Base-by-base conservation (phyloP, 129 eudicot species). In the Ambrosia artemisiifolia region DNA sequence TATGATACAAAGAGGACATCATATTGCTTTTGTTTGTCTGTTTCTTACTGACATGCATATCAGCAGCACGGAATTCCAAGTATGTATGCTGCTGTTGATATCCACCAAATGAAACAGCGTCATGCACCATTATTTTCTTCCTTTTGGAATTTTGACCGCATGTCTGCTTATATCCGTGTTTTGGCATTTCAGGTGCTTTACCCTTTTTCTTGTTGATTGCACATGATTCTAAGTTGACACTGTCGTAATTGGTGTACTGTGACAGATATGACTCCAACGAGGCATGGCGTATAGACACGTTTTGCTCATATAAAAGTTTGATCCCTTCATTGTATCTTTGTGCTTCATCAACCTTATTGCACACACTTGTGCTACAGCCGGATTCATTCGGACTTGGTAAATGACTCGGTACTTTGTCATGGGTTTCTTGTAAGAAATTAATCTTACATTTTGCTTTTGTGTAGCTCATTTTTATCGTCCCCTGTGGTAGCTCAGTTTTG, bases 341-440 rank as follows among this genome's bases (percentile, higher is more conserved):
- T 59, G 64, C 40, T 59, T 59, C 64, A 28, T 59, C 76, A 40
- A 81, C 80, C 78, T 95, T 55, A 20, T 48, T 56, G 67, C 79
- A 55, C 63, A 67, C 69, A 76, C 83, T 86, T 16, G 75, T 82
- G 87, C 88, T 86, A 83, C 84, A 73, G 69, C 68, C 79, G 46
- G 88, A 83, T 75, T 76, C 84, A 67, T 70, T 78, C 17, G 84
- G 80, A 49, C 85, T 80, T 17, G 74, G 71, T 54, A 47, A 44
- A 48, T 42, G 40, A 44, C 63, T 82, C 28, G 66, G 78, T 75
- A 46, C 86, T 75, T 81, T 87, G 56, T 91, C 97, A 70, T 80
- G 85, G 63, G 86, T 83, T 59, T 73, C 81, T 53, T 87, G 77
- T 42, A 84, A 85, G 84, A 87, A 87, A 83, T 83, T 77, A 63